Conservation (phyloP, 768 basidiomycete genomes). For the Mycena belliarum region DNA sequence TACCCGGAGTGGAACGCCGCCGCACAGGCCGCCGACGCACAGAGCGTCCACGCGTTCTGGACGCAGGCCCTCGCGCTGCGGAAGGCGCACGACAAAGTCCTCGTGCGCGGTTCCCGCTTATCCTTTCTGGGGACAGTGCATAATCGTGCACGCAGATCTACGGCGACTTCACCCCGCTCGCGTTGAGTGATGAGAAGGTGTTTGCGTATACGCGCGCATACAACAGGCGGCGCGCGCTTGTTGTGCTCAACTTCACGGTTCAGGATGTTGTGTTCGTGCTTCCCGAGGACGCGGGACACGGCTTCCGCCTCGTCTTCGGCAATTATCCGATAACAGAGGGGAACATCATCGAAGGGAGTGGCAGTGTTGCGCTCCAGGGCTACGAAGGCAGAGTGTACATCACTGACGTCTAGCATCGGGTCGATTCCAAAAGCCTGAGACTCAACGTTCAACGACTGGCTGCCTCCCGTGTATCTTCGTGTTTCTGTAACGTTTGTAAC, state of each 20-base stretch:
- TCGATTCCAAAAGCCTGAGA: too few relatives aligned
- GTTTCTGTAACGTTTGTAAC: too few relatives aligned
- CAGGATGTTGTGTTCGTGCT: slow-evolving; percentile 25
- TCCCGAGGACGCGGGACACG: slow-evolving; percentile 2
- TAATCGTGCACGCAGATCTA: slow-evolving; percentile 53
- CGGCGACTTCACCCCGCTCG: slow-evolving; percentile 58
- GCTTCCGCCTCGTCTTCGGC: slow-evolving; percentile 27
- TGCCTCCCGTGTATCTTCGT: too few relatives aligned
- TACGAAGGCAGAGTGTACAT: slow-evolving; percentile 39
- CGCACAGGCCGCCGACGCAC: slow-evolving; percentile 44
- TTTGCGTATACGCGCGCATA: slow-evolving; percentile 56
- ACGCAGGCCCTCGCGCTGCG: slow-evolving; percentile 53
- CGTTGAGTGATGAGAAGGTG: slow-evolving; percentile 45
- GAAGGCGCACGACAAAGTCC: slow-evolving; percentile 51
- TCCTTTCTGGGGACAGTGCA: too few relatives aligned
- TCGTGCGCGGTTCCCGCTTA: slow-evolving; percentile 44
- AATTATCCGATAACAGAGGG: slow-evolving; percentile 27
- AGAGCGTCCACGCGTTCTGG: slow-evolving; percentile 66
- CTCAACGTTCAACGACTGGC: too few relatives aligned
- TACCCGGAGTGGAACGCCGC: slow-evolving; percentile 59
- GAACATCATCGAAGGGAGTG: neutral
- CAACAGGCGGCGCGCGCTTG: slow-evolving; percentile 35
- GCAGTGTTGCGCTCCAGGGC: slow-evolving; percentile 24
- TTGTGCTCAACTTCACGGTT: slow-evolving; percentile 50
- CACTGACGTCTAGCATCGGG: too few relatives aligned